Evolutionary conservation across 805 yeast species (phyloP), one percentile per base, ranked within the genome.

Genomic region (Nakazawaea peltata): DNA sequence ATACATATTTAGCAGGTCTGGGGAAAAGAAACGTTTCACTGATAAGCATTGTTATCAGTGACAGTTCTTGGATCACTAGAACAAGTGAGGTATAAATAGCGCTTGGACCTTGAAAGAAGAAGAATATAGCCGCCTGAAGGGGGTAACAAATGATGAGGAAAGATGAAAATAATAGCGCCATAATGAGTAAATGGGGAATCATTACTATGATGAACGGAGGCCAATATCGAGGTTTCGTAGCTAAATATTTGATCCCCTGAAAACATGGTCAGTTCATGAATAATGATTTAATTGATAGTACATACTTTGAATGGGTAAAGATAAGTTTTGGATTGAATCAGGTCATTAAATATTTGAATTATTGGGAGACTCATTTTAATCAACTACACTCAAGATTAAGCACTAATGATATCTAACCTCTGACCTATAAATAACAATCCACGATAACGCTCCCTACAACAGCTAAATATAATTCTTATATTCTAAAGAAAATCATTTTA

Each of bases 21-120:
- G 64, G 63, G 13, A 62, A 41, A 2, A 62, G 41, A n/a, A 58
- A 34, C 3, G 38, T 26, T 14, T 51, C 50, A 25, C 53, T 48
- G 25, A 60, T 45, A 16, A 51, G 40, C 19, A 50, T 45, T 7
- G 58, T 50, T 29, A 59, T 34, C 17, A 54, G 50, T 7, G 48
- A 47, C 13, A 57, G 40, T 30, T 55, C 46, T 31, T 61, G 65
- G 24, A 57, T 42, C 1, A 53, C 43, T 13, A 43, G 39, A 5
- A 46, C 34, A 36, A 45, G 41, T 6, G 48, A 39, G 13, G 47
- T 42, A 17, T 44, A 27, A 2, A 46, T 18, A 1, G 47, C 41
- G 19, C 42, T 41, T 14, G 50, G 47, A 7, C 50, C 50, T 27
- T 46, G 42, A 24, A 46, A 35, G 23, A 44, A 41, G 17, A 41